Evolutionary conservation across 495 filamentous ascomycete species (phyloP), one percentile per base, ranked within the genome.

Genomic region (Penicillium riverlandense): DNA sequence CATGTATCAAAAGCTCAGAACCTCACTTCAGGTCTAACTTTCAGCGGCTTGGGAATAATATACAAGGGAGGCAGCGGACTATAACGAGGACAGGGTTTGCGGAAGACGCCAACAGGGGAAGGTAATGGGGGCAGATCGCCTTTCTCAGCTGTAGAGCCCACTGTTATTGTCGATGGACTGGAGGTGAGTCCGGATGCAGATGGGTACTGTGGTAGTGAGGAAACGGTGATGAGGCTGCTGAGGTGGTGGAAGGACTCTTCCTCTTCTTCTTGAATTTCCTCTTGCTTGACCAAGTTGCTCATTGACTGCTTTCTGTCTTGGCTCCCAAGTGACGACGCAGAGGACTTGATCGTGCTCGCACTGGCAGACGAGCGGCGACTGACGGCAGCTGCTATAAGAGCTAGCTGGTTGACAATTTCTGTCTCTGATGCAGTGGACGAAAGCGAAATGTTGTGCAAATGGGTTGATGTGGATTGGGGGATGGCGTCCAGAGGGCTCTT

Each of bases 221-320:
- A 58, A 36, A 53, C 14, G 16, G 54, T 61, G 48, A 61, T 61
- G 36, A 58, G 38, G 34, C 54, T 58, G 22, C 42, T 38, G 35
- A 61, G 47, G 29, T 61, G 55, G 33, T 54, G 40, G 48, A 62
- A 59, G 11, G 47, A 52, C 38, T 62, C 52, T 38, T 53, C 58
- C 38, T 52, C 44, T 8, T 29, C 43, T 12, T 42, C 30, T n/a
- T 47, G 38, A 11, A 49, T 29, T 30, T 45, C 40, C 1, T 9
- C 8, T 40, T 43, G 7, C 38, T 29, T 22, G 22, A 22, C 22
- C 22, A 4, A 22, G 22, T 22, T 22, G 22, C 22, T 22, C 22
- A 4, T 4, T 22, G 22, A 22, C 6, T 22, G 22, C 4, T 22
- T 22, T 22, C 22, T 22, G 4, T 22, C 22, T 22, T 22, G 22